Percentiles rank a stretch among this genome's conserved stretches.
These are phyloP conservation scores for Linderniella brevidens DNA, from an alignment of 257 asterid genomes.

Conservation along the genomic window DNA sequence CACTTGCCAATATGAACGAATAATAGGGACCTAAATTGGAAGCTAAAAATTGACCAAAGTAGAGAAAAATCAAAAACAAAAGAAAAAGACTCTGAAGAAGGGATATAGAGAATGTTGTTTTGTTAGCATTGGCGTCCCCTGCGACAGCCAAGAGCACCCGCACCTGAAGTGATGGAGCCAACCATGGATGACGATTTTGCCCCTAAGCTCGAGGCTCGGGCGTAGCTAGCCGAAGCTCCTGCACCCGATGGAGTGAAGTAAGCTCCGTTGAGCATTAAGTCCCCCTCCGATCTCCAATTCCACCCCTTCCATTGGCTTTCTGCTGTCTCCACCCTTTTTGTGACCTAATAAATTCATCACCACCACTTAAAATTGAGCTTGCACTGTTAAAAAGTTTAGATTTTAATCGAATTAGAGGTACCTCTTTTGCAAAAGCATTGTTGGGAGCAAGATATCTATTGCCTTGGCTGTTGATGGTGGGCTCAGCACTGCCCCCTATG, in stretches of 20 bases:
- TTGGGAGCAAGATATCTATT: constrained; percentile 71
- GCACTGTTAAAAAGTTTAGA: not conserved
- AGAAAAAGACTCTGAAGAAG: too few relatives aligned
- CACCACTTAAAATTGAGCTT: too few relatives aligned
- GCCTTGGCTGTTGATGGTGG: constrained; percentile 92
- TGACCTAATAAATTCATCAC: constrained; percentile 26
- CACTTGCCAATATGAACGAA: too few relatives aligned
- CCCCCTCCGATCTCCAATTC: constrained; percentile 20
- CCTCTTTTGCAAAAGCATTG: constrained; percentile 73
- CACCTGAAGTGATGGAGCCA: constrained; percentile 15
- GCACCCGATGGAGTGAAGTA: constrained; percentile 80
- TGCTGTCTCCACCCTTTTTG: constrained; percentile 65
- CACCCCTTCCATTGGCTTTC: constrained; percentile 44
- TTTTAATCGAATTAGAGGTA: constrained; percentile 10
- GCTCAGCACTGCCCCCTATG: constrained; percentile 79
- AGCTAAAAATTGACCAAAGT: too few relatives aligned
- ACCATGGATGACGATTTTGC: constrained; percentile 75
- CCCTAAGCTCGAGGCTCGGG: constrained; percentile 79
- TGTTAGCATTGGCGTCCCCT: constrained; percentile 52
- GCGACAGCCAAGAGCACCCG: constrained; percentile 38
- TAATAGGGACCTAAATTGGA: constrained; percentile 3
- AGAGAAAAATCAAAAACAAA: too few relatives aligned
- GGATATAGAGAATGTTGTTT: too few relatives aligned
- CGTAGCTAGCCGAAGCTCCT: constrained; percentile 72
- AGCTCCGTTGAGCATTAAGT: constrained; percentile 77